Evolutionary conservation across 208 protist genomes (phyloP).

Genomic region (Leishmania guyanensis): DNA sequence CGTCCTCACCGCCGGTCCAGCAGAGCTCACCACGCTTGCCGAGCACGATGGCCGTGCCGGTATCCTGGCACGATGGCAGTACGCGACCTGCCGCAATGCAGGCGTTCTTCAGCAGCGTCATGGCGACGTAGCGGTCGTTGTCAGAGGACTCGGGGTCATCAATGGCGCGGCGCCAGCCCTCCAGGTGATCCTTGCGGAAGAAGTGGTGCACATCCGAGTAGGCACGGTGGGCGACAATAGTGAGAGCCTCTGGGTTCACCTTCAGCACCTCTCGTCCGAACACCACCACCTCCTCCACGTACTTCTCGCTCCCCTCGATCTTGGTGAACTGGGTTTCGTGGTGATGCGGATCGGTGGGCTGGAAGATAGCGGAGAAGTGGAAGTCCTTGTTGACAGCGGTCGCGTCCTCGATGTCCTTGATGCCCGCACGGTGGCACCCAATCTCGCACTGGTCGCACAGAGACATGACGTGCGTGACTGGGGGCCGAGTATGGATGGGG

Average conservation of each 20-base stretch:
- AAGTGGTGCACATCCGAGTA: constrained; percentile 96
- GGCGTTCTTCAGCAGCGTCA: constrained; percentile 97
- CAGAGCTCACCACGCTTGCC: constrained; percentile 97
- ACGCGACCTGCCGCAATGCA: constrained; percentile 92
- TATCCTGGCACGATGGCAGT: constrained; percentile 96
- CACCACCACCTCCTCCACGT: constrained; percentile 80
- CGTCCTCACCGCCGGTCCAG: constrained; percentile 96
- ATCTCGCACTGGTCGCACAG: constrained; percentile 81
- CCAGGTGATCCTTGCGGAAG: constrained; percentile 94
- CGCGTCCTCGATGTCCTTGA: constrained; percentile 81
- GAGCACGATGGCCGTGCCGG: constrained; percentile 97
- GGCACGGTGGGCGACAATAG: constrained; percentile 82
- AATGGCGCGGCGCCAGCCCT: constrained; percentile 94
- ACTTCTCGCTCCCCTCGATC: constrained; percentile 74
- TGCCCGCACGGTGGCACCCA: constrained; percentile 44
- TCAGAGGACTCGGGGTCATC: constrained; percentile 95
- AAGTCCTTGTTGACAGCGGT: constrained; percentile 50
- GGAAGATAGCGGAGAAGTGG: constrained; percentile 86
- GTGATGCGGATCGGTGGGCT: constrained; percentile 78
- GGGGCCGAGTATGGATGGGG: constrained; percentile 1
- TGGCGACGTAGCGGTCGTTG: constrained; percentile 97
- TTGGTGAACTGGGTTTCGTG: constrained; percentile 87
- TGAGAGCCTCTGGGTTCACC: constrained; percentile 92
- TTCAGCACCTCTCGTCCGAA: constrained; percentile 78
- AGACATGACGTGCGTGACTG: constrained; percentile 19